A percentile compares a stretch with the other conserved stretches of the same genome.
phyloP scores from a whole-genome alignment of 2,329 filamentous ascomycete species.

The Xylaria polymorpha region DNA sequence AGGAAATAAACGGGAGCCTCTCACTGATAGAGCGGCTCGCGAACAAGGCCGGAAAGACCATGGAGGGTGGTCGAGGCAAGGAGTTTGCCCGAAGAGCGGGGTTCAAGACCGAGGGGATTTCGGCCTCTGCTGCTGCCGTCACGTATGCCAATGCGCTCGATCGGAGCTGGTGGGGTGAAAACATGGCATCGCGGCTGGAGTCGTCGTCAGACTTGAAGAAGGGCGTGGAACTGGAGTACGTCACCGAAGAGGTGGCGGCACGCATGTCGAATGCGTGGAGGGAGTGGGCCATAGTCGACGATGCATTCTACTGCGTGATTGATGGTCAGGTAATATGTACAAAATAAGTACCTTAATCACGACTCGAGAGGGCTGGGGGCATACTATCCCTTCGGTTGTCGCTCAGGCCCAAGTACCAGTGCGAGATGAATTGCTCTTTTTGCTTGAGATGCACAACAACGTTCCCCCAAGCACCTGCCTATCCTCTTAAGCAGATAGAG shows the following conservation, averaged over 20 bases:
- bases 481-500: no score
- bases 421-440: no score
- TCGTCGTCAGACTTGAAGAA: constrained; percentile 8
- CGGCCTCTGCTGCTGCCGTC: constrained; percentile 28
- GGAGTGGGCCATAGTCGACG: constrained; percentile 28
- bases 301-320: constrained; percentile 31
- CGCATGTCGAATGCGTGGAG: constrained; percentile 33
- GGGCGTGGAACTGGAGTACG: constrained; percentile 34
- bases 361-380: no score
- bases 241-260: constrained; percentile 24
- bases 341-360: constrained; percentile 19
- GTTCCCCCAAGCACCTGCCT: no score
- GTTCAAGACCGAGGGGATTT: constrained; percentile 27
- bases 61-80: constrained; percentile 28
- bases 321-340: constrained; percentile 37
- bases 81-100: constrained; percentile 38
- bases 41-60: constrained; percentile 14
- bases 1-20: constrained; percentile 20
- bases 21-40: constrained; percentile 24
- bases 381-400: no score
- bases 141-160: constrained; percentile 19
- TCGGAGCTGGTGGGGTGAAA: constrained; percentile 31
- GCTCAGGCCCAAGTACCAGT: no score
- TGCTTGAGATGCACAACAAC: no score
- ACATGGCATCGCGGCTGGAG: constrained; percentile 31